phyloP scores from a whole-genome alignment of 2,329 filamentous ascomycete species.

The Incumbomyces delicatus region DNA sequence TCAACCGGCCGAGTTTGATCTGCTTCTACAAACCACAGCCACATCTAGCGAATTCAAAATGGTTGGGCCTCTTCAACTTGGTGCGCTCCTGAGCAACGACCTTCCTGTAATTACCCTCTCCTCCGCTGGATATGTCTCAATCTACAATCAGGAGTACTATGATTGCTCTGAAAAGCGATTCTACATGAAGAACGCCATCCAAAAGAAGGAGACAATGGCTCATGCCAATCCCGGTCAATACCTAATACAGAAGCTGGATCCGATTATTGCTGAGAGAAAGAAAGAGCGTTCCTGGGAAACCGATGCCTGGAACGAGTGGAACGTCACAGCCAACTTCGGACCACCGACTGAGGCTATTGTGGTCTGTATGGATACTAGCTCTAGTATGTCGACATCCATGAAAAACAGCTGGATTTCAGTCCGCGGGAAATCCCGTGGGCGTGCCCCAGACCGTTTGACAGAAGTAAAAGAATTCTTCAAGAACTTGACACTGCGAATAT shows the following conservation, averaged over 20 bases:
- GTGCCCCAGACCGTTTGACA: background rate
- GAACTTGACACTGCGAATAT: slow-evolving; percentile 4
- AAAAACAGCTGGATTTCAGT: background rate
- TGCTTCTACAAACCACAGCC: slow-evolving; percentile 3
- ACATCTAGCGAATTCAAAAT: background rate
- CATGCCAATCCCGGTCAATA: slow-evolving; percentile 3
- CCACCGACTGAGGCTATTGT: slow-evolving; percentile 2
- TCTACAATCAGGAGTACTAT: slow-evolving; percentile 5
- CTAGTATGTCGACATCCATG: slow-evolving; percentile 1
- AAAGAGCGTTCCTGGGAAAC: background rate
- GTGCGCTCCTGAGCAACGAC: background rate
- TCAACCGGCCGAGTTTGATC: slow-evolving; percentile 1
- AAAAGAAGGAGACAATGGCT: slow-evolving; percentile 2
- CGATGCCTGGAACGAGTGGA: slow-evolving; percentile 2
- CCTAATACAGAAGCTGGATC: slow-evolving; percentile 3
- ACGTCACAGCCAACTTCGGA: background rate
- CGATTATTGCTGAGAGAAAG: slow-evolving; percentile 3
- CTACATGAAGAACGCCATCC: slow-evolving; percentile 1
- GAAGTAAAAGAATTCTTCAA: slow-evolving; percentile 8
- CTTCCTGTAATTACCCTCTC: slow-evolving; percentile 3
- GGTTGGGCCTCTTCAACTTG: slow-evolving; percentile 2
- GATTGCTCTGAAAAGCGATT: slow-evolving; percentile 7
- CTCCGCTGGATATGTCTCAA: slow-evolving; percentile 4
- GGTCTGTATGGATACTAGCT: slow-evolving; percentile 5
- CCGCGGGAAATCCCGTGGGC: background rate